phyloP scores from a whole-genome alignment of 2,329 filamentous ascomycete species.

The Sarocladium kiliense region DNA sequence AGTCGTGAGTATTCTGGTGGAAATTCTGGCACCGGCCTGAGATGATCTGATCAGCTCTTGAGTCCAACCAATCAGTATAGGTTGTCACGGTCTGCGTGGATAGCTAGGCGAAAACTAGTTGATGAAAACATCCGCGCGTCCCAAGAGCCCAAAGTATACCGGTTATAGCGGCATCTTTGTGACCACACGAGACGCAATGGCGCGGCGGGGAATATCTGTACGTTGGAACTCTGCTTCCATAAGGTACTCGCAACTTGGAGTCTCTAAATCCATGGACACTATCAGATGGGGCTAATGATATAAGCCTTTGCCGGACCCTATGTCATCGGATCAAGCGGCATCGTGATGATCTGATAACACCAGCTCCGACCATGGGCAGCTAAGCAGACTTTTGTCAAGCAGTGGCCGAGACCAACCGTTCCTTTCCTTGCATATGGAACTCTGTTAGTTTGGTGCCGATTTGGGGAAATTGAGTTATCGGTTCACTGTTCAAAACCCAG shows the following conservation, averaged over 20 bases:
- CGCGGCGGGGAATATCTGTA: background rate
- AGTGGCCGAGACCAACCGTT: too few species aligned
- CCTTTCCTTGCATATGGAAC: background rate
- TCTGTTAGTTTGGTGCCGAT: background rate
- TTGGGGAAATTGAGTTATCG: background rate
- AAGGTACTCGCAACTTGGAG: too few species aligned
- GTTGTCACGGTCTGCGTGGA: background rate
- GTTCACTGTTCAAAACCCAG: background rate
- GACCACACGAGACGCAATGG: background rate
- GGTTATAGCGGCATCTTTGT: constrained; percentile 1
- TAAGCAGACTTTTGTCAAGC: background rate
- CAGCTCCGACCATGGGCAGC: background rate
- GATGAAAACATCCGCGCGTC: background rate
- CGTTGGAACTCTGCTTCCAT: too few species aligned
- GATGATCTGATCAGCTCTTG: constrained; percentile 1
- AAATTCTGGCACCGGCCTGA: background rate
- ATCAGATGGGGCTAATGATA: constrained; percentile 2
- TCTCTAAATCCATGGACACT: too few species aligned
- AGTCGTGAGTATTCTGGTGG: background rate
- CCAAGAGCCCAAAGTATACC: background rate
- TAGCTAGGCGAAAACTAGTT: background rate
- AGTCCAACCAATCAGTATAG: background rate
- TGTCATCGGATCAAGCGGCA: constrained; percentile 4
- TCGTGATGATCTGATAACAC: constrained; percentile 5
- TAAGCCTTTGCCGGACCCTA: constrained; percentile 1